Base-by-base conservation (phyloP, 352 stramenopile genomes). In the Phytophthora pseudosyringae region DNA sequence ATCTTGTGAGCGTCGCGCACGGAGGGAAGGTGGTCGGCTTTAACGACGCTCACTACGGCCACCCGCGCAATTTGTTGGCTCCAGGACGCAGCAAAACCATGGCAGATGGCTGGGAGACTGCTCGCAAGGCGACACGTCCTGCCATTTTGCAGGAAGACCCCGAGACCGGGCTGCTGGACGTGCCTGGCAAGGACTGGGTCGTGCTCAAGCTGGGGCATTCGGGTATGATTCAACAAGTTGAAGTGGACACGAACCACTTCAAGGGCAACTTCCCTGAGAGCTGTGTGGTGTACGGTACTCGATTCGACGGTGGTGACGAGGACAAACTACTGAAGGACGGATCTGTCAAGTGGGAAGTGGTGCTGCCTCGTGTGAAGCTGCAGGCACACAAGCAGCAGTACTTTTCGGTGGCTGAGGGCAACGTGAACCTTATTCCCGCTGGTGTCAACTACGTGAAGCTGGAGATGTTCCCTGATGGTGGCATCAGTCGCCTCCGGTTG, bases 251-350 rank as follows among this genome's bases (percentile, higher is more conserved):
- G 9, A 95, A 97, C 66, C 92, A 98, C 75, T 98, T 97, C 66
- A 97, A 96, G 59, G 95, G 95, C 56, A 99, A 99, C 67, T 98
- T 97, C 63, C 95, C 96, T 0, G 93, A 98, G 75, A 97, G 83
- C 64, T 92, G 88, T 50, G 59, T 80, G 0, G 60, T 98, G 5
- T 89, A 92, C 29, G 88, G 73, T 53, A 93, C 64, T 55, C 91
- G 64, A 60, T 89, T 81, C 29, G 43, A 82, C 18, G 81, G 71
- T 12, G 40, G 44, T 8, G 35, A 63, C 5, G 70, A 83, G n/a
- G 54, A 68, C 16, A 63, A 67, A 10, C 67, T 89, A 28, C 62
- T 83, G 18, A 68, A 59, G 7, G 62, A 76, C n/a, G 32, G 29
- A 47, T 54, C 62, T 13, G 61, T 86, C 10, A 48, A 86, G 56